Evolutionary conservation across 1,139 yeast genomes (phyloP).

Genomic region (Saccharomycopsis phalli): DNA sequence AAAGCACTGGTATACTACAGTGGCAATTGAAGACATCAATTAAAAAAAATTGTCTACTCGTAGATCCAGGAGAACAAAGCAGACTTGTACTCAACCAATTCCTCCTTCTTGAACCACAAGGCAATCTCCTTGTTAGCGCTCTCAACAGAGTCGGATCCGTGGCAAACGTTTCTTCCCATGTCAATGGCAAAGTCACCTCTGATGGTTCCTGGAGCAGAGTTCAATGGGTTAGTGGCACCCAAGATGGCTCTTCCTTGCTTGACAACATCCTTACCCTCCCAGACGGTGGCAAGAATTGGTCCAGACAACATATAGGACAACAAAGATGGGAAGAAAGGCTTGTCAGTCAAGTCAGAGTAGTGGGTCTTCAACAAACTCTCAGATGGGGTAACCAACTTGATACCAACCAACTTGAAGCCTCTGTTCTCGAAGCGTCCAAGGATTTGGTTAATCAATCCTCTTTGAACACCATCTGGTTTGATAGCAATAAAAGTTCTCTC

Average conservation of each 20-base stretch:
- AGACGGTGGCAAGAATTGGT: conserved; percentile 97
- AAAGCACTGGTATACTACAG: too few relatives aligned
- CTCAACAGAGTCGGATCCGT: conserved; percentile 99
- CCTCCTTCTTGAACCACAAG: conserved; percentile 98
- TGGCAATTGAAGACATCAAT: background rate
- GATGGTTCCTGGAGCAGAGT: conserved; percentile 98
- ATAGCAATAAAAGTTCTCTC: conserved; percentile 99
- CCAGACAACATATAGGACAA: conserved; percentile 96
- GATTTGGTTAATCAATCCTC: conserved; percentile 90
- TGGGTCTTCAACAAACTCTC: conserved; percentile 86
- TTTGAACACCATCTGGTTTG: conserved; percentile 99
- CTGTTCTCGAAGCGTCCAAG: conserved; percentile 91
- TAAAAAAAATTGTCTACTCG: conserved; percentile 58
- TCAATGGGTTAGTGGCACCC: conserved; percentile 99
- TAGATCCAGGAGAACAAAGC: conserved; percentile 83
- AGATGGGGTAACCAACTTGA: conserved; percentile 84
- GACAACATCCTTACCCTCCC: conserved; percentile 99
- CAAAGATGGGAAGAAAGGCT: conserved; percentile 97
- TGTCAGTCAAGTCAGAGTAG: conserved; percentile 88
- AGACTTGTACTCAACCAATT: conserved; percentile 86
- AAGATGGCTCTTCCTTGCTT: conserved; percentile 96
- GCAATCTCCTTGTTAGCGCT: conserved; percentile 92
- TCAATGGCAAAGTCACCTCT: conserved; percentile 96
- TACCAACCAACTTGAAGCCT: conserved; percentile 95
- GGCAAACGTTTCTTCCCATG: conserved; percentile 98